Base-by-base conservation (phyloP, 352 stramenopile species). In the Globisporangium carolinianum region DNA sequence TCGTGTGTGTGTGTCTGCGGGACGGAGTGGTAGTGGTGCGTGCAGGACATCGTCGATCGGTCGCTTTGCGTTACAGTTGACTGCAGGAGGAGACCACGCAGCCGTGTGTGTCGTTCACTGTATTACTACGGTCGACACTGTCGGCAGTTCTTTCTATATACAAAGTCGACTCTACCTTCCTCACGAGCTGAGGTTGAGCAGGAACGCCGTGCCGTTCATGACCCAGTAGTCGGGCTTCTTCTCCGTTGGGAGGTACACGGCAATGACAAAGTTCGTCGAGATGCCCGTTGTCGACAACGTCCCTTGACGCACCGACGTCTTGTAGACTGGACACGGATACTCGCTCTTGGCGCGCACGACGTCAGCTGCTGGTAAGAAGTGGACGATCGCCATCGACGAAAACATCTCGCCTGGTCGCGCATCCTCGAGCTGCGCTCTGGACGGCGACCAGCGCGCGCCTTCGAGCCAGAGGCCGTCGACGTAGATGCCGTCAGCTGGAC, bases 301-400 rank as follows among this genome's bases (percentile, higher is more conserved):
- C 35, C 91, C 91, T 49, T 97, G 91, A 7, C 94, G 74, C 51
- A 94, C 88, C 4, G 85, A 92, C 12, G 94, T 98, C 75, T 98
- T 98, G 80, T 98, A 98, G 14, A 97, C 84, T 7, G 94, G 92
- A 57, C 91, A 98, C 37, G 82, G 73, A 49, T 98, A 98, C 60
- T 93, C 84, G 6, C 63, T 57, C 43, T 71, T 63, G 24, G 73
- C 57, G 2, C 79, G 79, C 61, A 76, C 68, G 53, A 95, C 79
- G 52, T 92, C 89, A 24, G 87, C 75, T 10, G 81, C 82, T 1
- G 92, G 93, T 18, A 95, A 57, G 62, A 98, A 97, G 62, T 97
- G 93, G 4, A 98, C 77, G 6, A 96, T 63, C 5, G 82, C 78
- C 79, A 98, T 87, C 57, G 86, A 64, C 35, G 82, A 81, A 61